Evolutionary conservation across 495 filamentous ascomycete genomes (phyloP).

Genomic region (Clavariopsis aquatica): DNA sequence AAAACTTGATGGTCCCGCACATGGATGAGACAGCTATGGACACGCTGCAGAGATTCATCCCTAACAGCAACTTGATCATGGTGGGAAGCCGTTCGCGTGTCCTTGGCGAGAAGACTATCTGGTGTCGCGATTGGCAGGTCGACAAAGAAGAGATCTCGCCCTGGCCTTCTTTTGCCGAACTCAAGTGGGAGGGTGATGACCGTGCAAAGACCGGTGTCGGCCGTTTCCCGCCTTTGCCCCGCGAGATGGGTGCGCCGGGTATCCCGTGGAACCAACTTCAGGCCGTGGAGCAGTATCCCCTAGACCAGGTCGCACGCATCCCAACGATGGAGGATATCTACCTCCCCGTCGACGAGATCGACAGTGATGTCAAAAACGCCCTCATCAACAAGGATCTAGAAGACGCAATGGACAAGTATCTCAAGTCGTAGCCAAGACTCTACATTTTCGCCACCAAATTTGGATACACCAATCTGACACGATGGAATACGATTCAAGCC

Average conservation of each 20-base stretch:
- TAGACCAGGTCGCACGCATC: slow-evolving; percentile 26
- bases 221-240: slow-evolving; percentile 32
- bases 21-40: background rate
- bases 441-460: background rate
- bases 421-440: slow-evolving; percentile 4
- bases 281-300: slow-evolving; percentile 10
- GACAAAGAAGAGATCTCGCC: slow-evolving; percentile 33
- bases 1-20: background rate
- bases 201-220: slow-evolving; percentile 35
- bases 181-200: slow-evolving; percentile 41
- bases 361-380: slow-evolving; percentile 19
- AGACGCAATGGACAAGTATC: slow-evolving; percentile 23
- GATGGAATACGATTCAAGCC: too few relatives aligned
- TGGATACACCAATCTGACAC: background rate
- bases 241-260: slow-evolving; percentile 30
- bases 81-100: slow-evolving; percentile 20
- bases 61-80: background rate
- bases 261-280: slow-evolving; percentile 33
- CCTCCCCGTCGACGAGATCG: slow-evolving; percentile 38
- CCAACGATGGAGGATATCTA: slow-evolving; percentile 33
- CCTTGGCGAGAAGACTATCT: slow-evolving; percentile 31
- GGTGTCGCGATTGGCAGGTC: slow-evolving; percentile 33
- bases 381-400: slow-evolving; percentile 29
- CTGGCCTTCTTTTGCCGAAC: slow-evolving; percentile 32
- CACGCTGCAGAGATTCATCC: background rate